Conservation (phyloP, 805 yeast species). For the Candida nanaspora region DNA sequence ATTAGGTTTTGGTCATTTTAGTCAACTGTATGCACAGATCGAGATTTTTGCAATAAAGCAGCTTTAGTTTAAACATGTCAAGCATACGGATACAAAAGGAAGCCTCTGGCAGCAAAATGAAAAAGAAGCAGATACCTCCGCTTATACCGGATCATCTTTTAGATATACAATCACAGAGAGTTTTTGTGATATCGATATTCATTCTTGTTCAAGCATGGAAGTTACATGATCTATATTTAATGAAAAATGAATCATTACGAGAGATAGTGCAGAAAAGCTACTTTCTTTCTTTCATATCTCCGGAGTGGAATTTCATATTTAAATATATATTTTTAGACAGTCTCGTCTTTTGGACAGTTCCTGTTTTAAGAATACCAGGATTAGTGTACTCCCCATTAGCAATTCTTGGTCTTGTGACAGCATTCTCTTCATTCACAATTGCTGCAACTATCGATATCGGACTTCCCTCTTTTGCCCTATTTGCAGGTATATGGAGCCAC, state of each 20-base stretch:
- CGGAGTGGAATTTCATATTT: slow-evolving; percentile 52
- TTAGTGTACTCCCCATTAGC: slow-evolving; percentile 25
- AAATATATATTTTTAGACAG: slow-evolving; percentile 75
- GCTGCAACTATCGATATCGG: slow-evolving; percentile 45
- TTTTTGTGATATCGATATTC: slow-evolving; percentile 59
- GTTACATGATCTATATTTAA: slow-evolving; percentile 56
- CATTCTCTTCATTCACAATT: slow-evolving; percentile 41
- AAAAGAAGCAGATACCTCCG: background rate
- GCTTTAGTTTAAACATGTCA: background rate
- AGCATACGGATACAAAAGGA: background rate
- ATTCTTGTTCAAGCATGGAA: slow-evolving; percentile 81
- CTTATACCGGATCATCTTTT: slow-evolving; percentile 25
- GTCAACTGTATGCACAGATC: no score
- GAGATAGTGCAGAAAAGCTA: slow-evolving; percentile 15
- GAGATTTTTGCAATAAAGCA: no score
- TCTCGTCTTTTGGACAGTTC: slow-evolving; percentile 59
- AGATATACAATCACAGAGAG: slow-evolving; percentile 73
- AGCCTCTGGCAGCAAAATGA: background rate
- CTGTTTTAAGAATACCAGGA: slow-evolving; percentile 69
- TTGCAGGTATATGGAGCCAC: slow-evolving; percentile 10
- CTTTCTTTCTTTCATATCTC: slow-evolving; percentile 30
- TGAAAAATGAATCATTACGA: slow-evolving; percentile 37
- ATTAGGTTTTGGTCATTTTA: no score
- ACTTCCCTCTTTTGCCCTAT: slow-evolving; percentile 33
- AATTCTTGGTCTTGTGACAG: slow-evolving; percentile 42